Conservation (phyloP, 1,284 basidiomycete species). For the Puccinia brachypodii region DNA sequence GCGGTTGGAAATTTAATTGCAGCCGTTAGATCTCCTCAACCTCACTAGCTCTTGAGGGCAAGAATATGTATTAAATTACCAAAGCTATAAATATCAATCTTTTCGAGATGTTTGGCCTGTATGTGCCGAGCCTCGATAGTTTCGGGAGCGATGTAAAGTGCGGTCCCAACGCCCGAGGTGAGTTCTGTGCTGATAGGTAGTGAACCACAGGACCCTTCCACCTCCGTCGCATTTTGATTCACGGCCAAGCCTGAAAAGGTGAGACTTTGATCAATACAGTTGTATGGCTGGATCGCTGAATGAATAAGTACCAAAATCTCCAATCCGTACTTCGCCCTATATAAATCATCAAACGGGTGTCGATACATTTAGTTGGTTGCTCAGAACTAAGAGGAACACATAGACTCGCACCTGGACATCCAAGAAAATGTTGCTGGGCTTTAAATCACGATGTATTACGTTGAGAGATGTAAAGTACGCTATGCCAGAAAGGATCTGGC, state of each 20-base stretch:
- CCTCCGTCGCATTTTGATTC: slow-evolving; percentile 73
- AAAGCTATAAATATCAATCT: slow-evolving; percentile 93
- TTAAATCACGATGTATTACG: slow-evolving; percentile 91
- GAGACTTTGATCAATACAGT: neutral
- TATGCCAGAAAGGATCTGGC: slow-evolving; percentile 88
- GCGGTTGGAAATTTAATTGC: neutral
- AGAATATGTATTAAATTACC: slow-evolving; percentile 62
- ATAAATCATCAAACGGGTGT: slow-evolving; percentile 61
- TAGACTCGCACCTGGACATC: slow-evolving; percentile 55
- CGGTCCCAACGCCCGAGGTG: slow-evolving; percentile 85
- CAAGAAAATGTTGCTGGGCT: slow-evolving; percentile 80
- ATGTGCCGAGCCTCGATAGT: slow-evolving; percentile 56
- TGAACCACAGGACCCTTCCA: slow-evolving; percentile 65
- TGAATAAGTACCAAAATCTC: slow-evolving; percentile 73
- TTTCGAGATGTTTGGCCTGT: slow-evolving; percentile 68
- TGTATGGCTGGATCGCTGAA: neutral
- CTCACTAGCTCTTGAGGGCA: neutral
- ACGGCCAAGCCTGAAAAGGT: slow-evolving; percentile 61
- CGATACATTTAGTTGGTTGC: slow-evolving; percentile 54
- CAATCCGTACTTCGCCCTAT: slow-evolving; percentile 87
- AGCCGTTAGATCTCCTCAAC: neutral
- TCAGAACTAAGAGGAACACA: neutral
- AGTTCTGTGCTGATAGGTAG: slow-evolving; percentile 65
- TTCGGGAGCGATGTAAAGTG: slow-evolving; percentile 89
- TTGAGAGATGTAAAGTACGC: slow-evolving; percentile 84